These are phyloP conservation scores for Mucor saturninus DNA, from an alignment of 371 early-diverging fungal species.

Conservation along the genomic window DNA sequence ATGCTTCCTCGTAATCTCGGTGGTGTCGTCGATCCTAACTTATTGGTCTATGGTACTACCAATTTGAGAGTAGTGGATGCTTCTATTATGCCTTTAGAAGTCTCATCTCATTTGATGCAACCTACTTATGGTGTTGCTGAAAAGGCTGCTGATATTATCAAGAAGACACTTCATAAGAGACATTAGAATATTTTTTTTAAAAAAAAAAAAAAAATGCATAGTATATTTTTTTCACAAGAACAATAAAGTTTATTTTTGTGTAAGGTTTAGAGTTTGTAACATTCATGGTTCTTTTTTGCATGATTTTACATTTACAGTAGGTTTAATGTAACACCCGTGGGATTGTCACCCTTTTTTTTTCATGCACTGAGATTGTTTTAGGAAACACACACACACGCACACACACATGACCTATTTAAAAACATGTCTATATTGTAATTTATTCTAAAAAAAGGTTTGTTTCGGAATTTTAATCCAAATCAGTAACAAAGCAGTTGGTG, in stretches of 20 bases:
- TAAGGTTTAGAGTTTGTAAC: no score
- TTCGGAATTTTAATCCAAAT: slow-evolving; percentile 51
- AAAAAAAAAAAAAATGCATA: no score
- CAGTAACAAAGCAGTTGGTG: slow-evolving; percentile 62
- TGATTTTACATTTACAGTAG: slow-evolving; percentile 12
- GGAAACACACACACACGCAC: no score
- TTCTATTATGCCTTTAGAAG: slow-evolving; percentile 43
- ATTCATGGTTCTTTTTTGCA: no score
- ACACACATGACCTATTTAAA: no score
- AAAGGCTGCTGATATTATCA: slow-evolving; percentile 47
- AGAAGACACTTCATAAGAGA: not conserved
- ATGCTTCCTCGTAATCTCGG: slow-evolving; percentile 39
- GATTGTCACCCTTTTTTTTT: no score
- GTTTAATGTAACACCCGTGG: slow-evolving; percentile 19
- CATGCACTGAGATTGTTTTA: no score
- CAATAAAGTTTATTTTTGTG: no score
- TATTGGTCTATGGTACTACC: slow-evolving; percentile 45
- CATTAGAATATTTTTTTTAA: no score
- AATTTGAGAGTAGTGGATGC: slow-evolving; percentile 51
- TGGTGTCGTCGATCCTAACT: slow-evolving; percentile 41
- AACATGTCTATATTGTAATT: no score
- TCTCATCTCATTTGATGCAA: slow-evolving; percentile 26
- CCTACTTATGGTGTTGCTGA: slow-evolving; percentile 28
- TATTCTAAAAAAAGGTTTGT: no score
- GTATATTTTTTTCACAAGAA: no score